Evolutionary conservation across 352 stramenopile genomes (phyloP), one percentile per base, ranked within the genome.

Genomic region (Phytophthora sp.): DNA sequence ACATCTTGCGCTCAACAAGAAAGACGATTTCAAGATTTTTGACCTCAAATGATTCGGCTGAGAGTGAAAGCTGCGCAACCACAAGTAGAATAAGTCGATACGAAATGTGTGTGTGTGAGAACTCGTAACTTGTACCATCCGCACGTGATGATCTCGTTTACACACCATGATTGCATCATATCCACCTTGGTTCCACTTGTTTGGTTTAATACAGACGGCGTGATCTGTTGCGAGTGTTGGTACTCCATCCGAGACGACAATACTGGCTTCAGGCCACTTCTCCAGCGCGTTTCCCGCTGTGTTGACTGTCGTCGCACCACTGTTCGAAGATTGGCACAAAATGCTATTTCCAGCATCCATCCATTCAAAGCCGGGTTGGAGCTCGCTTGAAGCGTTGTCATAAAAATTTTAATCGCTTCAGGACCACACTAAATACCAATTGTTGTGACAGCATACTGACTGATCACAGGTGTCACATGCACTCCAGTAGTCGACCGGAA

Each of bases 151-250:
- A 54, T 27, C 50, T 3, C n/a, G 15, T 15, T 64, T 65, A 18
- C 54, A 65, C 36, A 55, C 55, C 62, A 64, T 69, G 21, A 69
- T 50, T 5, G 35, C 61, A 15, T 69, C 53, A 15, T 64, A 58
- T 63, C 61, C 61, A 31, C 24, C 54, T 53, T 57, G 51, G 35
- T 54, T 57, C 33, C 61, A 63, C 4, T 63, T 51, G 30, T 31
- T 3, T 52, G 61, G 51, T 16, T 63, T 69, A 27, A 69, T 69
- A 52, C 61, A 69, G 9, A 69, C n/a, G 20, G 35, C 9, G 6
- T 52, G 18, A 54, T 15, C 15, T 30, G 12, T 12, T 18, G 21
- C 33, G 20, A 57, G 33, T 5, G 31, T 12, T 29, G 44, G 61
- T 53, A 63, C 26, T 57, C 20, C 44, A 54, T 57, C 42, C 4